Base-by-base conservation (phyloP, 306 rosid genomes). In the Prunus kanzakura region DNA sequence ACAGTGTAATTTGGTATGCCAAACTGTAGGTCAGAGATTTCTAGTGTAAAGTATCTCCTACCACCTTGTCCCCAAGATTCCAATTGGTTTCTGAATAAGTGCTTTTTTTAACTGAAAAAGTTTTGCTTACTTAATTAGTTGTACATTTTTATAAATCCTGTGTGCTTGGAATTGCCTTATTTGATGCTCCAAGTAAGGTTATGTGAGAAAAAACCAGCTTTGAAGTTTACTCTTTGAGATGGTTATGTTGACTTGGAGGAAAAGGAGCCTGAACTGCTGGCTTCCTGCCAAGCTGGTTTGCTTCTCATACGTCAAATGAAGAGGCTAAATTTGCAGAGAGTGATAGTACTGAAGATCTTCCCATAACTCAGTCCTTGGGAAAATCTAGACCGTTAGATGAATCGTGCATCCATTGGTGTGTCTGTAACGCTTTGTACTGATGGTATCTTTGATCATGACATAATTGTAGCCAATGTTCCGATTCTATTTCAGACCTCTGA, bases 221-320 rank as follows among this genome's bases (percentile, higher is more conserved):
- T 52, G 30, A 71, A 71, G 47, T 19, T 25, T 25, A 19, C 10
- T 52, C 50, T 54, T 56, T 74, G 51, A 23, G 43, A 71, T 43
- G 8, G 69, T 45, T 71, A 1, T 69, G 41, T 70, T 74, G 27
- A 54, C 68, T 76, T 73, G 60, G 20, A 60, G 97, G 27, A 97
- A 66, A 95, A 89, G 85, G 97, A 95, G 72, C 91, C 91, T 15
- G 98, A 95, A 86, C 87, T 95, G 96, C 93, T 80, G 98, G 98
- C 76, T 84, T 95, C 66, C 77, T 95, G 80, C 97, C 97, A 29
- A 29, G 30, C 30, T 29, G 30, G 30, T 29, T 29, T 70, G 98
- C 98, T 75, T 95, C 98, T 81, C 97, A 95, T 79, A 90, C 96
- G 22, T 92, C 97, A 72, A 79, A 73, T 67, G 87, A 82, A 68